These are phyloP conservation scores for Ustilago trichophora DNA, from an alignment of 1,284 basidiomycete species.

Conservation along the genomic window DNA sequence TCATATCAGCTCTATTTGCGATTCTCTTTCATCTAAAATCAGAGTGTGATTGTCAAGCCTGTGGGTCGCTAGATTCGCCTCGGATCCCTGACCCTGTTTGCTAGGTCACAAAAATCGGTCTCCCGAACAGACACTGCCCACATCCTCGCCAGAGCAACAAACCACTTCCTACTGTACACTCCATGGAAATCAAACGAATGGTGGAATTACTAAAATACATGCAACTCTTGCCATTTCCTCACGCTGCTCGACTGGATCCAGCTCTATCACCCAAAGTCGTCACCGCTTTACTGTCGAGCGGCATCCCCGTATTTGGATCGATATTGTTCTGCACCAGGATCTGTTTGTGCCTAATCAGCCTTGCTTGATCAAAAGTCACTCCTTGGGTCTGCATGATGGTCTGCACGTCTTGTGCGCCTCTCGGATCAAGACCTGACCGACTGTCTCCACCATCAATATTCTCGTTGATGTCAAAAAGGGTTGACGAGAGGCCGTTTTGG, in stretches of 20 bases:
- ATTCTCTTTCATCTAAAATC: too few relatives aligned
- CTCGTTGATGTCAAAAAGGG: slow-evolving; percentile 59
- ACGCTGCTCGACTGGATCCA: too few relatives aligned
- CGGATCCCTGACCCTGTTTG: too few relatives aligned
- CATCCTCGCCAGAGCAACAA: too few relatives aligned
- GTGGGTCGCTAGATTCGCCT: too few relatives aligned
- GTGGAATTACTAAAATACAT: too few relatives aligned
- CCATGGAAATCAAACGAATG: too few relatives aligned
- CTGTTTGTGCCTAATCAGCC: slow-evolving; percentile 57
- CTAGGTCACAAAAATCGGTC: too few relatives aligned
- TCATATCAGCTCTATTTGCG: neutral
- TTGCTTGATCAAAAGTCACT: slow-evolving; percentile 60
- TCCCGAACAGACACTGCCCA: too few relatives aligned
- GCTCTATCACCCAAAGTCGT: slow-evolving; percentile 46
- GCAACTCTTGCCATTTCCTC: too few relatives aligned
- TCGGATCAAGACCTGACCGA: slow-evolving; percentile 52
- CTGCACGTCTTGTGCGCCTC: slow-evolving; percentile 55
- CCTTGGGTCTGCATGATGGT: slow-evolving; percentile 52
- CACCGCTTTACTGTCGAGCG: slow-evolving; percentile 60
- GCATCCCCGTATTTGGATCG: slow-evolving; percentile 61
- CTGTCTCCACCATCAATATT: slow-evolving; percentile 55
- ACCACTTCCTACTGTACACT: too few relatives aligned
- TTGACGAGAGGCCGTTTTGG: slow-evolving; percentile 44
- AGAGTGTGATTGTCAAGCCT: too few relatives aligned
- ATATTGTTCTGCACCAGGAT: slow-evolving; percentile 54